A percentile compares a stretch with the other conserved stretches of the same genome.
These are phyloP conservation scores for Plasmodium inui DNA, from an alignment of 169 alveolate genomes.

Conservation along the genomic window DNA sequence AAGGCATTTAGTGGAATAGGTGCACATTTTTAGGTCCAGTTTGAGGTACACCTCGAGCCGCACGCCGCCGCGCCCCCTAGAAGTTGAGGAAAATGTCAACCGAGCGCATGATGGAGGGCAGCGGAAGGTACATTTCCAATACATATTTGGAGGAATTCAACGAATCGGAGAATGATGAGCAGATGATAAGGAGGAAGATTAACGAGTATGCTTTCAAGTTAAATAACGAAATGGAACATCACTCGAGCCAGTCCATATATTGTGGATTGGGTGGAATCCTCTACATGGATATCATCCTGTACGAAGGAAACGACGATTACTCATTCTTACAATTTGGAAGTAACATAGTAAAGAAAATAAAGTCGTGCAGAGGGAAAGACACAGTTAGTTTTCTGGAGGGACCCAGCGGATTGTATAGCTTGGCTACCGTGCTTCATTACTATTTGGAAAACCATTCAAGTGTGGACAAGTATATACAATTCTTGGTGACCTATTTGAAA, in stretches of 20 bases:
- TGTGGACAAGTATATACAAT: slow-evolving; percentile 18
- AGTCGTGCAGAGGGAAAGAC: slow-evolving; percentile 16
- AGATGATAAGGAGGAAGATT: slow-evolving; percentile 27
- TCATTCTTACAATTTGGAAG: slow-evolving; percentile 31
- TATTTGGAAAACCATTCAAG: slow-evolving; percentile 39
- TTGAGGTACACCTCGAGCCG: background rate
- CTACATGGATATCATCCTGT: slow-evolving; percentile 45
- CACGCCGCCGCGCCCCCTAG: background rate
- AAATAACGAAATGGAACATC: slow-evolving; percentile 16
- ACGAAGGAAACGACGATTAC: slow-evolving; percentile 27
- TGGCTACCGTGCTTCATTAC: slow-evolving; percentile 21
- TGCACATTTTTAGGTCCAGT: background rate
- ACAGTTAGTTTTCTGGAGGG: slow-evolving; percentile 44
- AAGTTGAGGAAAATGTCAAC: background rate
- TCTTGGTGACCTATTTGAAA: slow-evolving; percentile 14
- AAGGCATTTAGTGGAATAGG: background rate
- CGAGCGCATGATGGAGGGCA: background rate
- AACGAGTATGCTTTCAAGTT: slow-evolving; percentile 15
- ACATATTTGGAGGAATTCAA: slow-evolving; percentile 18
- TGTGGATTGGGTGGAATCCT: slow-evolving; percentile 70
- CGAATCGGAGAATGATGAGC: slow-evolving; percentile 11
- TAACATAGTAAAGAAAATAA: slow-evolving; percentile 12
- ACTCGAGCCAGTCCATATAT: slow-evolving; percentile 32
- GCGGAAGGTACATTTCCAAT: slow-evolving; percentile 22
- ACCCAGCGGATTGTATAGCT: slow-evolving; percentile 26